Base-by-base conservation (phyloP, 2,329 filamentous ascomycete genomes). In the Coniochaeta sp. region DNA sequence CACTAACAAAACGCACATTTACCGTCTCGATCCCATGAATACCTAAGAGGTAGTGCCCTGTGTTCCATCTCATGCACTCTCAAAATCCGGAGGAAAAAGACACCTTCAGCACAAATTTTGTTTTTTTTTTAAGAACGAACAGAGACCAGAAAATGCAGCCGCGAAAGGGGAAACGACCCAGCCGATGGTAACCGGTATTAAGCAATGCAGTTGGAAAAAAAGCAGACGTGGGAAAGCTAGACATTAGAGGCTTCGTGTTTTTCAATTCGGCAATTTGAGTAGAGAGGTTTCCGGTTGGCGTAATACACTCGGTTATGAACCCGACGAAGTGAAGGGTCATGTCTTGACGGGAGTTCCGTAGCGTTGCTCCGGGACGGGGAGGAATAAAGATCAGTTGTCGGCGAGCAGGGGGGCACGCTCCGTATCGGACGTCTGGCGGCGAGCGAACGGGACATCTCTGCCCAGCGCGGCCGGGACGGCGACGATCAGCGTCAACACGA, bases 391-490 rank as follows among this genome's bases (percentile, higher is more conserved):
- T 38, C 59, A 72, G 66, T 75, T 72, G 52, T 86, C 82, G 19
- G 76, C 75, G 62, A 88, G 77, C 24, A 88, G 81, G 63, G 85
- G 85, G 55, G 85, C 85, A 64, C 83, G 82, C 75, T 88, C 83
- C 50, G 79, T 71, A 64, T 86, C 83, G 28, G 75, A 68, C 44
- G 73, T 66, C 36, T 72, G 70, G 57, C 75, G 75, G 62, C 76
- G 69, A 59, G 71, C 78, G 74, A 83, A 83, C 56, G 74, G 76
- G 63, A 80, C 68, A 55, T 86, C 81, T 59, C 80, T 78, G 61
- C 87, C 87, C 14, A 85, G 79, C 69, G 86, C 79, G 24, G 82
- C 82, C 0, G 89, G 88, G 36, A 89, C 73, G 2, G 84, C 88
- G 58, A 91, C 78, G 17, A 81, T 73, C 2, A 90, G 68, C 1